Evolutionary conservation across 192 early-diverging fungal genomes (phyloP), one percentile per base, ranked within the genome.

Genomic region (Backusella psychrophila): DNA sequence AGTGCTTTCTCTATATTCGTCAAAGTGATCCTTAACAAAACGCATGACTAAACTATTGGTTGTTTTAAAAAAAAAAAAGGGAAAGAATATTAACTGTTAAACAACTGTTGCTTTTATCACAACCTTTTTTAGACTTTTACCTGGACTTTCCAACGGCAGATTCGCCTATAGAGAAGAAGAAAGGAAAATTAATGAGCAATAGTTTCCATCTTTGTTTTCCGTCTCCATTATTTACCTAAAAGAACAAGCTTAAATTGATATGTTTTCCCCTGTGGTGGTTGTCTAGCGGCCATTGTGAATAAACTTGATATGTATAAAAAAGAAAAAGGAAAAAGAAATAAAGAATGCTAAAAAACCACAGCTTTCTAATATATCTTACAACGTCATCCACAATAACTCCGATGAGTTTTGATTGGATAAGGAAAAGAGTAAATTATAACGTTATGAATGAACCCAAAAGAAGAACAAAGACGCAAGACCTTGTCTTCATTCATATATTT

Each of bases 241-340:
- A 99, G 87, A 63, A 99, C 97, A 63, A 99, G 92, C 77, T 98
- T 99, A 79, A 97, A 96, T 75, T 93, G 94, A 79, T 92, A 93
- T 72, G 92, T 90, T 76, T 94, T 96, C 66, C 86, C 86, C 80
- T 78, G 74, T 68, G 66, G 73, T 49, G 74, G 36, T 75, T 67
- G 74, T 75, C 74, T 75, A n/a, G 74, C 31, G n/a, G 77, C 66
- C 77, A 78, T 78, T 29, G 46, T 76, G 26, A 35, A 33, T 73
- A 46, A 8, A 23, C 6, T 53, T 46, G 21, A 41, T 9, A 52
- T 44, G 33, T 33, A 33, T 38, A 41, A 26, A 34, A 26, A 21
- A 17, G 11, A 34, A 34, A 29, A 53, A 46, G 44, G 44, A 67
- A 75, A 42, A 75, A 69, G 38, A 34, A 33, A 15, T 38, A 36